Conservation (phyloP, 23 red algal genomes). For the Gracilaria caudata region DNA sequence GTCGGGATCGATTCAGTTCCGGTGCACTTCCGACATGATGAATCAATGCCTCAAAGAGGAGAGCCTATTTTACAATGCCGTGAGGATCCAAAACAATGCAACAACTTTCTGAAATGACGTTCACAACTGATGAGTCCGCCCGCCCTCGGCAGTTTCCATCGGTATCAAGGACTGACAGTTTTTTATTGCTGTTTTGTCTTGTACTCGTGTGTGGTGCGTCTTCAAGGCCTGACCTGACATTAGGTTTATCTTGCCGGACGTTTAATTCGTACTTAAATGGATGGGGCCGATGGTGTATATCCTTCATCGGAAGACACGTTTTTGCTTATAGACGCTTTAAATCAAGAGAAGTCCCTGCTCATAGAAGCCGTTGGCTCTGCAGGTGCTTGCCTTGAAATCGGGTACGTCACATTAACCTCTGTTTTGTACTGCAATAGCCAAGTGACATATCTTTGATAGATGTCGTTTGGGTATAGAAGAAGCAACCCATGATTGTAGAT, state of each 20-base stretch:
- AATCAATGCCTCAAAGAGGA: conserved; percentile 19
- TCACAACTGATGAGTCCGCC: background rate
- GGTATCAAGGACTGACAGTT: background rate
- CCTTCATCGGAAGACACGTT: conserved; percentile 79
- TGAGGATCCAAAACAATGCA: conserved; percentile 49
- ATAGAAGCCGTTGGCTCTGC: background rate
- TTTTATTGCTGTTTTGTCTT: background rate
- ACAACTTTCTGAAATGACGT: conserved; percentile 72
- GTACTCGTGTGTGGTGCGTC: background rate
- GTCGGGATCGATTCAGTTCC: background rate
- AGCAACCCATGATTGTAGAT: background rate
- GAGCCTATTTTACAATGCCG: conserved; percentile 2
- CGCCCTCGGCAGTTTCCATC: background rate
- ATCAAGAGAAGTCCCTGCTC: conserved; percentile 11
- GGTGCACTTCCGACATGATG: background rate
- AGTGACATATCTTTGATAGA: background rate
- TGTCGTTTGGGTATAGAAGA: background rate
- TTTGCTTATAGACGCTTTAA: conserved; percentile 76
- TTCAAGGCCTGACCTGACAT: background rate
- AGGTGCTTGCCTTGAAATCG: conserved; percentile 48
- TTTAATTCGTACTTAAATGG: conserved; percentile 12
- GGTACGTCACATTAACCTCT: conserved; percentile 35
- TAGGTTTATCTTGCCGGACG: background rate
- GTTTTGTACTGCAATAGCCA: background rate
- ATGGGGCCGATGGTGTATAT: conserved; percentile 78